Base-by-base conservation (phyloP, 345 rosid species). In the Draba incana region DNA sequence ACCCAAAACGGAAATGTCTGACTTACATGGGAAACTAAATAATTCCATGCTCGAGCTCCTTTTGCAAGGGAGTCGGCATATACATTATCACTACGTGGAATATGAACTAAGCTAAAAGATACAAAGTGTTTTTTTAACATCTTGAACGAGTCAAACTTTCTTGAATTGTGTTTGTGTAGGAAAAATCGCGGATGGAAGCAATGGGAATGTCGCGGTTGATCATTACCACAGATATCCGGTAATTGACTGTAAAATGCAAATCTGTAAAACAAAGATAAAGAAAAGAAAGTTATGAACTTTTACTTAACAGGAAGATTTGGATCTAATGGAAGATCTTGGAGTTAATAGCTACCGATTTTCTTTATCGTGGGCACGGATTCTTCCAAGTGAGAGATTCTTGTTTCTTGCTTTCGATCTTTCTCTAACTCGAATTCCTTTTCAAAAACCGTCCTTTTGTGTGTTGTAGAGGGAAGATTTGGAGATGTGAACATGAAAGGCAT, bases 311-410 rank as follows among this genome's bases (percentile, higher is more conserved):
- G 78, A 62, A 67, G 78, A 61, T 57, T 11, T 78, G 25, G 57
- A 61, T 50, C 70, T 81, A n/a, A 73, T 76, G 74, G 72, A 78
- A 37, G 50, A 69, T 14, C 75, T 88, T 37, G 91, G 96, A 56
- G 88, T 83, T 45, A 78, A 82, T 52, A 84, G 88, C 84, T 88
- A 87, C 37, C 75, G 92, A 2, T 84, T 91, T 79, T 88, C 93
- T 10, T 83, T 87, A 52, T 86, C 97, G 49, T 86, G 92, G 97
- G 84, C 92, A 42, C 80, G 96, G 73, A 65, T 85, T 65, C 81
- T 92, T 62, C 90, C 97, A 11, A 78, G 98, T 92, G 54, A 79
- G 39, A 35, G 82, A 41, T 6, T 49, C 52, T 27, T 39, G 0
- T 24, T 4, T 46, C 8, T 37, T 8, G 20, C 0, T 2, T 8